Base-by-base conservation (phyloP, 1,284 basidiomycete species). In the Neonothopanus nambi region DNA sequence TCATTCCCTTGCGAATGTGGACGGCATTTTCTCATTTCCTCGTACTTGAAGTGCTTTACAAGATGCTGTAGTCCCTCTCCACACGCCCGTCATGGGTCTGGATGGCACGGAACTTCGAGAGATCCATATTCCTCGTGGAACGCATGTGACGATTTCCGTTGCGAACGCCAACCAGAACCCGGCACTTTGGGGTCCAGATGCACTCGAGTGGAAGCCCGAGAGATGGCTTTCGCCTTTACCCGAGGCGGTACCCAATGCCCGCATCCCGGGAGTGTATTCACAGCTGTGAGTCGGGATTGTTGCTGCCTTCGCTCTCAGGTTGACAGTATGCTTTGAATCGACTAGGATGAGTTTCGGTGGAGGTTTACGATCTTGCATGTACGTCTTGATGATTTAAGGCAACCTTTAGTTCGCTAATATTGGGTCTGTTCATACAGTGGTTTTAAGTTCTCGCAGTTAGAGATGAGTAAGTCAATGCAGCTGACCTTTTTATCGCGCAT, bases 191-290 rank as follows among this genome's bases (percentile, higher is more conserved):
- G 70, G 70, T 3, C 47, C 56, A 35, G 69, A 71, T 51, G 63
- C 67, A 15, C 44, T 61, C 15, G 67, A 70, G 43, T 72, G 69
- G 68, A 70, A 68, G 37, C 70, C 70, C 8, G 66, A 70, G 36
- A 58, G 70, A 12, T 72, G 69, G 68, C 59, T 70, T 15, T 51
- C 55, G 23, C 63, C 67, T 15, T 57, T 69, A 15, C 67, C 67
- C 2, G 39, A 58, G 15, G 60, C 56, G 37, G 15, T 57, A 5
- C 24, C 35, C 11, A 36, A 57, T 11, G 55, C 55, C 7, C 46
- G 17, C 9, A 50, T 49, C 20, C 55, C 55, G 7, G 55, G 55
- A 5, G 48, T 57, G 13, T 57, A 57, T 49, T 57, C 55, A 23
- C 55, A 57, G 44, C 21, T 57, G 55, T 57, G 28, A 37, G 40